phyloP scores from a whole-genome alignment of 345 rosid species.

The Rhizophora mangle region DNA sequence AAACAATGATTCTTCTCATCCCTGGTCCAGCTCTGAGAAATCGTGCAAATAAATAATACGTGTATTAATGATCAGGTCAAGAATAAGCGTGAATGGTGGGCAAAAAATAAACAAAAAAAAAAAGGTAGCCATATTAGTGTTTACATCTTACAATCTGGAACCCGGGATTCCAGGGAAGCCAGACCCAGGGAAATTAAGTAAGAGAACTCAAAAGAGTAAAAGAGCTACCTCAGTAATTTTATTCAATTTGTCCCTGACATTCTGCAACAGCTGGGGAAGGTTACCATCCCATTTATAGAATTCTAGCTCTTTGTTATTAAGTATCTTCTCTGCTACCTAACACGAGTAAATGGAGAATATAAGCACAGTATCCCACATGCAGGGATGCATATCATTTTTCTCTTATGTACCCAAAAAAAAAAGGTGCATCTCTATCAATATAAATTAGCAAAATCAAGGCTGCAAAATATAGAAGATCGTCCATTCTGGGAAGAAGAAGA shows the following conservation, averaged over 20 bases:
- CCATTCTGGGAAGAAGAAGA: neutral
- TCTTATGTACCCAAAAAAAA: neutral
- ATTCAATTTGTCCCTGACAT: constrained; percentile 72
- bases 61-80: constrained; percentile 1
- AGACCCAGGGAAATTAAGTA: neutral
- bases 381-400: neutral
- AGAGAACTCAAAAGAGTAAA: neutral
- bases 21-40: constrained; percentile 69
- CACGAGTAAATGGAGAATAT: neutral
- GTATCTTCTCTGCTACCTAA: constrained; percentile 72
- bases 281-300: constrained; percentile 94
- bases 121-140: neutral
- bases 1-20: constrained; percentile 88
- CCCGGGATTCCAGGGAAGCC: neutral
- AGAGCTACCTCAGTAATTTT: constrained; percentile 56
- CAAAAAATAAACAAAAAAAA: too few relatives aligned
- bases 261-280: constrained; percentile 66
- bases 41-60: neutral
- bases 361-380: neutral
- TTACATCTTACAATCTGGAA: neutral
- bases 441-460: neutral
- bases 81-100: neutral
- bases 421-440: neutral
- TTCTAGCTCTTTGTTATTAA: constrained; percentile 58
- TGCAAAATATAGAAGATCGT: too few relatives aligned